A percentile compares a stretch with the other conserved stretches of the same genome.
Conservation (phyloP, 768 basidiomycete genomes). For the Clitopilus hobsonii region DNA sequence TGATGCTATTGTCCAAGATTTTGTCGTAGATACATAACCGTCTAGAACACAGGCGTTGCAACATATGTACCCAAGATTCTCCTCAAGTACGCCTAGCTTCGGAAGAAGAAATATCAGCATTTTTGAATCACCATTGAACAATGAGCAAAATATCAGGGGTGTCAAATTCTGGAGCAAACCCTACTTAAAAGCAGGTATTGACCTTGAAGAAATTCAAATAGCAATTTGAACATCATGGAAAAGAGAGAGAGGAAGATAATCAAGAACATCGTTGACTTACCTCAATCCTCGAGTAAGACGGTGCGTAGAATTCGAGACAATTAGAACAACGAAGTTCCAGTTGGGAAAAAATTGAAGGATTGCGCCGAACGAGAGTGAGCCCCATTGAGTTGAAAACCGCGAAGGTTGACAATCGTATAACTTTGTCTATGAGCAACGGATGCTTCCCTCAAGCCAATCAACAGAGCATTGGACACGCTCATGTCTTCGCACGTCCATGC, state of each 20-base stretch:
- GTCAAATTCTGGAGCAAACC: constrained; percentile 81
- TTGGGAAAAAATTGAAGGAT: constrained; percentile 52
- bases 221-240: constrained; percentile 51
- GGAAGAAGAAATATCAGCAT: constrained; percentile 1
- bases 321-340: constrained; percentile 53
- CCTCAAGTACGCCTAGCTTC: too few relatives aligned
- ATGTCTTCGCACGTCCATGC: constrained; percentile 68
- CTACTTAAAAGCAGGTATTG: constrained; percentile 52
- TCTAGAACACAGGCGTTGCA: too few relatives aligned
- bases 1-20: too few relatives aligned
- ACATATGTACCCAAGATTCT: too few relatives aligned
- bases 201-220: constrained; percentile 92
- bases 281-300: too few relatives aligned
- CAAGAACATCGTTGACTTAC: too few relatives aligned
- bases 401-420: constrained; percentile 72
- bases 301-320: too few relatives aligned
- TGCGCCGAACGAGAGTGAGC: constrained; percentile 80
- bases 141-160: constrained; percentile 31
- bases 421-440: constrained; percentile 83
- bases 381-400: constrained; percentile 79
- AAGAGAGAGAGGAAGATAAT: neutral
- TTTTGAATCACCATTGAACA: neutral
- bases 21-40: too few relatives aligned
- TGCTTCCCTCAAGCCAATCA: constrained; percentile 32
- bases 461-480: constrained; percentile 57